Percentiles rank a stretch among this genome's conserved stretches.
Evolutionary conservation across 176 grass and related monocot genomes (phyloP).

Genomic region (Tillandsia fasciculata): DNA sequence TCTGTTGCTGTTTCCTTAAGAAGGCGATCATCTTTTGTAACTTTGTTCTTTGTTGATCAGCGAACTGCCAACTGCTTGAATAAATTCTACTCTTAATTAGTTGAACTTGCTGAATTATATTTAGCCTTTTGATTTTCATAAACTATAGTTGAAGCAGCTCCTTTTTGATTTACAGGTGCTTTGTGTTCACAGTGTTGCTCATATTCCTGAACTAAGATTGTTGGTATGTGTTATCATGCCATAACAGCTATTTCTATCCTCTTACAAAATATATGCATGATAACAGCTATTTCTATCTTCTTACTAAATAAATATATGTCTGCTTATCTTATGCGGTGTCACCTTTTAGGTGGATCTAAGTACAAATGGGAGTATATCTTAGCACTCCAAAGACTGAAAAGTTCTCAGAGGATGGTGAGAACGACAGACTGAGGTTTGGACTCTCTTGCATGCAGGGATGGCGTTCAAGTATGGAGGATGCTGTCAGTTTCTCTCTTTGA

Average conservation of each 20-base stretch:
- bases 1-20: too few species aligned
- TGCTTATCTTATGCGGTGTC: constrained; percentile 2
- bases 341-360: constrained; percentile 12
- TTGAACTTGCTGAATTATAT: too few species aligned
- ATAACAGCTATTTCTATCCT: not conserved
- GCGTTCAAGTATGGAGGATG: constrained; percentile 96
- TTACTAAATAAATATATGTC: not conserved
- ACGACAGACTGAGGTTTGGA: constrained; percentile 58
- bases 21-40: too few species aligned
- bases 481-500: constrained; percentile 44
- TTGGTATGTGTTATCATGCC: not conserved
- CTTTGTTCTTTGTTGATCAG: too few species aligned
- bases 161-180: too few species aligned
- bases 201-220: too few species aligned
- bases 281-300: not conserved
- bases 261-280: not conserved
- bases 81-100: too few species aligned
- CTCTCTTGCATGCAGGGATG: constrained; percentile 96
- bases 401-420: constrained; percentile 71
- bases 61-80: too few species aligned
- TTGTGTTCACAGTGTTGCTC: too few species aligned
- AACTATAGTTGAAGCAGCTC: too few species aligned
- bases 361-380: constrained; percentile 85
- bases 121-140: too few species aligned
- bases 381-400: constrained; percentile 93